Base-by-base conservation (phyloP, 257 asterid genomes). In the Rehmannia glutinosa region DNA sequence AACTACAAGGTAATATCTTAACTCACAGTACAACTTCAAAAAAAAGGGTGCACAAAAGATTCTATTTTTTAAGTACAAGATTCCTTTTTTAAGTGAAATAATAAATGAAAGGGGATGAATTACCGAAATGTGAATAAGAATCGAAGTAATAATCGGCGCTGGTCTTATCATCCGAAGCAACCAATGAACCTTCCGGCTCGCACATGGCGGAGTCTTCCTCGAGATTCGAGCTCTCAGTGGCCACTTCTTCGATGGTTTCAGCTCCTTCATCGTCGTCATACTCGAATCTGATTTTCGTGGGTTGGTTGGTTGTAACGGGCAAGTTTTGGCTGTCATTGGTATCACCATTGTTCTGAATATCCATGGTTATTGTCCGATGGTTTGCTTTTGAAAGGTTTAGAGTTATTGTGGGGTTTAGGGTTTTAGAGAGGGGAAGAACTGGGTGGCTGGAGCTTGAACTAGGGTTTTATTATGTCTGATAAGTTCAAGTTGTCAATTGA, bases 111-210 rank as follows among this genome's bases (percentile, higher is more conserved):
- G 25, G 62, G 62, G 4, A n/a, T 20, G 12, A 45, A 45, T 66
- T 76, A 93, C 99, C 99, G 47, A 94, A 94, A 65, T 94, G 99
- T 5, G 97, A 88, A 76, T 94, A 94, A 16, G 99, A 94, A 64
- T 94, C 97, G 71, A 93, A 93, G 84, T 90, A 93, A 79, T 93
- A 93, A 71, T 93, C 99, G 20, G 96, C 96, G 78, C 97, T 88
- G 67, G 99, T 93, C 80, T 88, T 90, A 55, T 88, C 88, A 50
- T 77, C 87, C 24, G 79, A 88, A 16, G 60, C 74, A 39, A 27
- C 54, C 15, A 32, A 19, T 3, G 86, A 74, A 24, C 52, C 81
- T 43, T 82, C 91, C 32, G 81, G 86, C 67, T 85, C 92, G 69
- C 78, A 75, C 92, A 90, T 87, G 77, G 86, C 39, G 39, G 83